Base-by-base conservation (phyloP, 176 grass and related monocot species). In the Raddia guianensis region DNA sequence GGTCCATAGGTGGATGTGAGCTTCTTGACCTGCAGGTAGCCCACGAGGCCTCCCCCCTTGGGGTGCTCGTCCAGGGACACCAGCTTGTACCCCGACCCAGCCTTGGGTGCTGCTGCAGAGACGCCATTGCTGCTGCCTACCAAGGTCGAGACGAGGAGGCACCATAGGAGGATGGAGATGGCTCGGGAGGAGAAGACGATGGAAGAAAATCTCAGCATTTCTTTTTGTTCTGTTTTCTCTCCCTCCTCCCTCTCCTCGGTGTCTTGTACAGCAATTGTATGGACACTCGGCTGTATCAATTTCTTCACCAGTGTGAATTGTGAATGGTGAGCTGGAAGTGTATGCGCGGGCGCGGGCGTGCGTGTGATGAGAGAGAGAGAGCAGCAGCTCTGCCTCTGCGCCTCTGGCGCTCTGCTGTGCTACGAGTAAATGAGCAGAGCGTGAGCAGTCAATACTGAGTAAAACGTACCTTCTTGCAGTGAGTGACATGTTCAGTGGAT, bases 1-100 rank as follows among this genome's bases (percentile, higher is more conserved):
- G 92, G 84, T 47, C 96, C 96, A 51, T 90, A 99, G 71, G 77
- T 88, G 20, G 92, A 87, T 68, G 88, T 77, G 20, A 73, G 72
- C 13, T 80, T 86, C 89, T 93, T 93, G 55, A 91, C 68, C 80
- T 93, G 88, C 35, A 98, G 92, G 68, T 59, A 77, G 3, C 90
- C 95, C 32, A 98, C 57, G 34, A 98, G 86, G 13, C 90, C 86
- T 60, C 88, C 92, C 8, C 83, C 83, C 35, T 87, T 80, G 56
- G 85, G 45, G 55, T 53, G 87, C 88, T 93, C 74, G 19, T 76
- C 88, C 18, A 98, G 49, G 32, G 95, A 95, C 9, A 87, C 81
- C 75, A 98, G 74, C 63, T 67, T 83, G 88, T 98, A 98, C 35
- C 95, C 95, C 54, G 35, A 86, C 21, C 95, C 92, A 44, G 46